Conservation (phyloP, 169 alveolate genomes). For the Cryptosporidium muris region DNA sequence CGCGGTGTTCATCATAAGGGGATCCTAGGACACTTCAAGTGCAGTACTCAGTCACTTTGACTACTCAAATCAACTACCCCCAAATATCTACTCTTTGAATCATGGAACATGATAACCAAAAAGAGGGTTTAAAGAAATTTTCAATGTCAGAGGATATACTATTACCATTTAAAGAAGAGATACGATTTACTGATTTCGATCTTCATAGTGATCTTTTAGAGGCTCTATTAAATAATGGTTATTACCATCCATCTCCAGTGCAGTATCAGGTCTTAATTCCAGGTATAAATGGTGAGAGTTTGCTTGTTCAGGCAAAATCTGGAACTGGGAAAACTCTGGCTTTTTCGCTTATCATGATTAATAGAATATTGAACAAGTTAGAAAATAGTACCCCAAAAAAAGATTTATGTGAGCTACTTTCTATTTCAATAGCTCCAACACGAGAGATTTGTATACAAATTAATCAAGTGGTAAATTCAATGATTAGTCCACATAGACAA, state of each 20-base stretch:
- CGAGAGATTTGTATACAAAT: constrained; percentile 89
- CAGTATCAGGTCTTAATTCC: constrained; percentile 54
- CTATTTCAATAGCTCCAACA: constrained; percentile 83
- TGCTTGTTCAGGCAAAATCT: constrained; percentile 75
- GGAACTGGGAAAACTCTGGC: constrained; percentile 78
- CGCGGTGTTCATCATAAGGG: too few relatives aligned
- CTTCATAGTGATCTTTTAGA: constrained; percentile 39
- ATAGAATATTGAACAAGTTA: constrained; percentile 9
- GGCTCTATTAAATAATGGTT: constrained; percentile 7
- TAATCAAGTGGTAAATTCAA: constrained; percentile 28
- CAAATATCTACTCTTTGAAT: too few relatives aligned
- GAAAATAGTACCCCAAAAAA: neutral
- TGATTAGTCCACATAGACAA: constrained; percentile 3
- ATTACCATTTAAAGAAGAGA: neutral
- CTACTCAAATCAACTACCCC: too few relatives aligned
- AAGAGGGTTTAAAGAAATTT: neutral
- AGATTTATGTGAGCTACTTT: neutral
- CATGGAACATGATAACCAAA: neutral
- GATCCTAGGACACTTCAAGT: too few relatives aligned
- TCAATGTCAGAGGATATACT: constrained; percentile 15
- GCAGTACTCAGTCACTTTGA: too few relatives aligned
- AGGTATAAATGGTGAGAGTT: constrained; percentile 15
- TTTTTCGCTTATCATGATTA: constrained; percentile 48
- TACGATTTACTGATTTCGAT: constrained; percentile 44
- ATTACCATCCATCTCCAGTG: constrained; percentile 51